Conservation (phyloP, 345 rosid genomes). For the Eucalyptus brandiana region DNA sequence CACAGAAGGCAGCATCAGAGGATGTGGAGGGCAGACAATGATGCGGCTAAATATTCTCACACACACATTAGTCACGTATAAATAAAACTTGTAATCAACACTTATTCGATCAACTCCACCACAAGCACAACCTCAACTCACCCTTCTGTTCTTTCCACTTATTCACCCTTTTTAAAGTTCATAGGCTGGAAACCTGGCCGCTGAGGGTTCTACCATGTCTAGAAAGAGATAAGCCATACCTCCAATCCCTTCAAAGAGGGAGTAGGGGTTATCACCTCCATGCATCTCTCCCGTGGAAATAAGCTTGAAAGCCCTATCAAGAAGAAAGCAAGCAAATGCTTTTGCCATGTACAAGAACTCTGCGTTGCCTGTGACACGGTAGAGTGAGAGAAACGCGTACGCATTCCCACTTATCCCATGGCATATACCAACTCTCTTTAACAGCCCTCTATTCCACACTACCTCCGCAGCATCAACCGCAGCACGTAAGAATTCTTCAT, state of each 20-base stretch:
- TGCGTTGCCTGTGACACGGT: conserved; percentile 26
- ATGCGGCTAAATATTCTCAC: not conserved
- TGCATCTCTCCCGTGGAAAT: conserved; percentile 51
- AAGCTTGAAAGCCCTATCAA: conserved; percentile 31
- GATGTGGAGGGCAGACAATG: not conserved
- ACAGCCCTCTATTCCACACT: conserved; percentile 61
- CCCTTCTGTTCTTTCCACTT: not conserved
- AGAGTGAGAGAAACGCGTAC: conserved; percentile 43
- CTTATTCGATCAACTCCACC: not conserved
- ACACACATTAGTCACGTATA: not conserved
- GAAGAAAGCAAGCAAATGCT: conserved; percentile 67
- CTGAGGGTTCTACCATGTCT: conserved; percentile 43
- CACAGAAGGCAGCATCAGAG: not conserved
- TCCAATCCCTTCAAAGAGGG: conserved; percentile 54
- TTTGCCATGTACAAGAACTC: conserved; percentile 38
- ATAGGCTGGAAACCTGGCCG: conserved; percentile 55
- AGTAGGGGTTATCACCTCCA: conserved; percentile 53
- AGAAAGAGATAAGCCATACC: conserved; percentile 52
- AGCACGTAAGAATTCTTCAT: conserved; percentile 42
- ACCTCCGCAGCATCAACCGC: conserved; percentile 58
- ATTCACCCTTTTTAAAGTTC: conserved; percentile 13
- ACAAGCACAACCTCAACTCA: not conserved
- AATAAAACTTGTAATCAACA: not conserved
- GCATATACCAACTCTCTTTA: conserved; percentile 56
- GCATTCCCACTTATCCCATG: conserved; percentile 68